Evolutionary conservation across 371 early-diverging fungal species (phyloP).

Genomic region (Mortierella sp.): DNA sequence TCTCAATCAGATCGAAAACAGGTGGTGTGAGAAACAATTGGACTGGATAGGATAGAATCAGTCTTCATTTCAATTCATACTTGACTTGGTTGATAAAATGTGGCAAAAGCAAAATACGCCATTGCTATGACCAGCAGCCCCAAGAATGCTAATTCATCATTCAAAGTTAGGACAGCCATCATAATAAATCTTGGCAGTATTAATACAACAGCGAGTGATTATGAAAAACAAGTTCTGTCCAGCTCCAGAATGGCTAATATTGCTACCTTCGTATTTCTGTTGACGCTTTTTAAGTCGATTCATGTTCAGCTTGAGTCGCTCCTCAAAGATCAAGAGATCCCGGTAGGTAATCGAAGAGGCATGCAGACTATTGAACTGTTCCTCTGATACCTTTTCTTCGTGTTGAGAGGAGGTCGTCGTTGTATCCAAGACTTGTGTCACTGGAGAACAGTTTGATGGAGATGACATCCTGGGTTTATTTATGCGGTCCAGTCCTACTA

Average conservation of each 20-base stretch:
- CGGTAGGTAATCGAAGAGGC: conserved; percentile 64
- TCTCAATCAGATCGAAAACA: background rate
- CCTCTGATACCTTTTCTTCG: conserved; percentile 43
- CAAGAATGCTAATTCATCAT: conserved; percentile 27
- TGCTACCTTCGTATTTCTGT: conserved; percentile 75
- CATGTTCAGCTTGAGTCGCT: conserved; percentile 72
- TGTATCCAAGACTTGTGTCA: conserved; percentile 38
- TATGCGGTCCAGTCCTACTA: no score
- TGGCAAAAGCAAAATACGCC: conserved; percentile 48
- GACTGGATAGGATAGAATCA: no score
- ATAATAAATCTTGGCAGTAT: no score
- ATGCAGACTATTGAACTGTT: conserved; percentile 47
- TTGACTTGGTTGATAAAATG: conserved; percentile 47
- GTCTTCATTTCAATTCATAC: conserved; percentile 21
- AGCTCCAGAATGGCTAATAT: background rate
- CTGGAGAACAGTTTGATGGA: conserved; percentile 36
- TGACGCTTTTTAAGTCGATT: conserved; percentile 65
- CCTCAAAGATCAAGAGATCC: conserved; percentile 80
- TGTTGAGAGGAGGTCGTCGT: conserved; percentile 4
- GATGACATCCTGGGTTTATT: conserved; percentile 3
- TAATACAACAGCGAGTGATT: no score
- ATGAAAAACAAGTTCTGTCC: background rate
- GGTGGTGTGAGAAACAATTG: background rate
- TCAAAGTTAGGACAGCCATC: background rate
- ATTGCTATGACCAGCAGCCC: conserved; percentile 37